phyloP scores from a whole-genome alignment of 2,329 filamentous ascomycete genomes.

The Ascochyta pisi region DNA sequence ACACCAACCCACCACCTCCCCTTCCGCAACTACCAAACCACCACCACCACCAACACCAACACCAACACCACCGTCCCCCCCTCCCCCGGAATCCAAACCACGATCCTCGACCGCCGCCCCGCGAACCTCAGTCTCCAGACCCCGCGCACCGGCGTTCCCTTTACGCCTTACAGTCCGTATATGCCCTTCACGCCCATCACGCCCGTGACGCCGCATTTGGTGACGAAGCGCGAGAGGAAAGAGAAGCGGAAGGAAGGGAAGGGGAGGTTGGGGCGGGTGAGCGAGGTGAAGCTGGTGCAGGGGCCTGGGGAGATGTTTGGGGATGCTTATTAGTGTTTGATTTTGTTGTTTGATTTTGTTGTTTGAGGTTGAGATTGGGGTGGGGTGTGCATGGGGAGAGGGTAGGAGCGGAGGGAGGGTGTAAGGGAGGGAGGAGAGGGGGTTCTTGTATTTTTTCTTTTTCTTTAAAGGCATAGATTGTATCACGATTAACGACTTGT shows the following conservation, averaged over 20 bases:
- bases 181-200: slow-evolving; percentile 79
- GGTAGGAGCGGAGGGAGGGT: too few relatives aligned
- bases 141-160: slow-evolving; percentile 64
- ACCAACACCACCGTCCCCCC: slow-evolving; percentile 15
- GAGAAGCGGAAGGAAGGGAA: slow-evolving; percentile 70
- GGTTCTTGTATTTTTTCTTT: too few relatives aligned
- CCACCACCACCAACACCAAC: slow-evolving; percentile 1
- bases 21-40: slow-evolving; percentile 42
- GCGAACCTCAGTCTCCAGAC: slow-evolving; percentile 50
- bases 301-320: slow-evolving; percentile 42
- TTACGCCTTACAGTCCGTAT: slow-evolving; percentile 79
- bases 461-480: too few relatives aligned
- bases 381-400: too few relatives aligned
- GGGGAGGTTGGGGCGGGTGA: slow-evolving; percentile 60
- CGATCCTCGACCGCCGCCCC: slow-evolving; percentile 49
- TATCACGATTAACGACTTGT: too few relatives aligned
- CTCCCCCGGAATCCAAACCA: slow-evolving; percentile 51
- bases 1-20: slow-evolving; percentile 36
- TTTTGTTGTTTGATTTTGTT: too few relatives aligned
- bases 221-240: slow-evolving; percentile 74
- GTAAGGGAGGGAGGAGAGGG: too few relatives aligned
- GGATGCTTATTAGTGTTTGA: slow-evolving; percentile 46
- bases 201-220: slow-evolving; percentile 77
- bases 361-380: too few relatives aligned
- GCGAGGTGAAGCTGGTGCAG: slow-evolving; percentile 39